Percentiles rank a stretch among this genome's conserved stretches.
These are phyloP conservation scores for Trichosporon ovoides DNA, from an alignment of 1,284 basidiomycete genomes.

Conservation along the genomic window DNA sequence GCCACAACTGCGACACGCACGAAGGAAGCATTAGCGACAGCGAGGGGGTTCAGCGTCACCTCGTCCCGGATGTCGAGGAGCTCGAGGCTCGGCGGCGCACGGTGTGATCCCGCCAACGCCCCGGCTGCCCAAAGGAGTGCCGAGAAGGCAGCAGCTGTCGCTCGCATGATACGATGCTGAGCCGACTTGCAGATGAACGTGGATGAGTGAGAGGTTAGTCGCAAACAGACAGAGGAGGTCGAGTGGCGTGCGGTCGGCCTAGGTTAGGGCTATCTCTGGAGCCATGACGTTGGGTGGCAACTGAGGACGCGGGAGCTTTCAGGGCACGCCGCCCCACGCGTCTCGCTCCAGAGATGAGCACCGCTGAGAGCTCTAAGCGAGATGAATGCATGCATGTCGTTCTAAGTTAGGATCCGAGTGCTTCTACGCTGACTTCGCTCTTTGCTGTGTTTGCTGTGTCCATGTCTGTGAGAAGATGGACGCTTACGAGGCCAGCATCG, in stretches of 20 bases:
- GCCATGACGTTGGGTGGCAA: neutral
- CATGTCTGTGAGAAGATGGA: too few relatives aligned
- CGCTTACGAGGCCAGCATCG: too few relatives aligned
- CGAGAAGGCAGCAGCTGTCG: neutral
- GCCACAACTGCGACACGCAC: neutral
- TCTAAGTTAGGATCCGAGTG: too few relatives aligned
- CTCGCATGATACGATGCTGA: neutral
- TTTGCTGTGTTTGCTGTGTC: too few relatives aligned
- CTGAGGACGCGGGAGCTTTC: neutral
- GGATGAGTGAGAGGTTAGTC: neutral
- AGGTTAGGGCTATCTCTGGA: neutral
- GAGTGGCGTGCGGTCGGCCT: neutral
- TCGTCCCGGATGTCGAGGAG: conserved; percentile 21
- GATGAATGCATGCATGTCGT: too few relatives aligned
- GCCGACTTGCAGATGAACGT: neutral
- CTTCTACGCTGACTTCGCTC: too few relatives aligned
- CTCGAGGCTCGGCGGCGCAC: conserved; percentile 12
- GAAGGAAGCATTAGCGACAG: conserved; percentile 5
- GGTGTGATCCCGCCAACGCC: neutral
- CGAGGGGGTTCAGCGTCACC: neutral
- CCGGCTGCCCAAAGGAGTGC: neutral
- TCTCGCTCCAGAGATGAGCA: too few relatives aligned
- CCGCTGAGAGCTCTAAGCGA: neutral
- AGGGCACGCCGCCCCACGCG: too few relatives aligned
- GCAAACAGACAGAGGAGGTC: neutral